These are phyloP conservation scores for Hirsutella minnesotensis DNA, from an alignment of 2,329 filamentous ascomycete genomes.

Conservation along the genomic window DNA sequence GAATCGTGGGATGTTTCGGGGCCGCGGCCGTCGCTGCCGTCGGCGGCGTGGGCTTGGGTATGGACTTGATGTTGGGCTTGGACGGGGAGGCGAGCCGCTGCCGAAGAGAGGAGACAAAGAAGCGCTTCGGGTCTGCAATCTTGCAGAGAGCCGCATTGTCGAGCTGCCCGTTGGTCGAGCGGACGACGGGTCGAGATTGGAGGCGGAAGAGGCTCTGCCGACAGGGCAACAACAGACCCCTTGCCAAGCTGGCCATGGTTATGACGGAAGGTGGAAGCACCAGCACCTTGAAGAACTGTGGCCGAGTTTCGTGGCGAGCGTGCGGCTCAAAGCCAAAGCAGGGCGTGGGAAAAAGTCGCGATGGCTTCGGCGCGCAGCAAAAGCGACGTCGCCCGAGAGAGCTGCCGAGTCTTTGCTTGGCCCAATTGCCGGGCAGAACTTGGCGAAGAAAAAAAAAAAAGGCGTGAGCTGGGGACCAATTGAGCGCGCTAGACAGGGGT, in stretches of 20 bases:
- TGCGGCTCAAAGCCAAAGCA: no score
- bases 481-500: background rate
- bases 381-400: no score
- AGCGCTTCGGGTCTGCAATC: constrained; percentile 11
- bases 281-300: no score
- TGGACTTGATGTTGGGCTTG: no score
- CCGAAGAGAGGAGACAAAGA: constrained; percentile 17
- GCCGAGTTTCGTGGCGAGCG: no score
- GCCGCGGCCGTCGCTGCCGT: constrained; percentile 3
- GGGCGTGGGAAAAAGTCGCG: no score
- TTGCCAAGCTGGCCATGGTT: constrained; percentile 21
- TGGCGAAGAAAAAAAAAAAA: background rate
- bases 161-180: constrained; percentile 3
- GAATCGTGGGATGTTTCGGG: constrained; percentile 2
- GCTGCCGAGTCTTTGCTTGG: background rate
- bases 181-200: constrained; percentile 8
- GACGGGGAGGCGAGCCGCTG: constrained; percentile 8
- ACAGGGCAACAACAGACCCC: constrained; percentile 17
- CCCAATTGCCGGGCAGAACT: background rate
- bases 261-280: background rate
- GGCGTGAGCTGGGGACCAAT: background rate
- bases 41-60: constrained; percentile 6
- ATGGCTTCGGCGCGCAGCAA: no score
- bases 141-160: constrained; percentile 5
- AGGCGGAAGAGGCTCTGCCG: constrained; percentile 11